Evolutionary conservation across 495 filamentous ascomycete species (phyloP), one percentile per base, ranked within the genome.

Genomic region (Clavariopsis aquatica): DNA sequence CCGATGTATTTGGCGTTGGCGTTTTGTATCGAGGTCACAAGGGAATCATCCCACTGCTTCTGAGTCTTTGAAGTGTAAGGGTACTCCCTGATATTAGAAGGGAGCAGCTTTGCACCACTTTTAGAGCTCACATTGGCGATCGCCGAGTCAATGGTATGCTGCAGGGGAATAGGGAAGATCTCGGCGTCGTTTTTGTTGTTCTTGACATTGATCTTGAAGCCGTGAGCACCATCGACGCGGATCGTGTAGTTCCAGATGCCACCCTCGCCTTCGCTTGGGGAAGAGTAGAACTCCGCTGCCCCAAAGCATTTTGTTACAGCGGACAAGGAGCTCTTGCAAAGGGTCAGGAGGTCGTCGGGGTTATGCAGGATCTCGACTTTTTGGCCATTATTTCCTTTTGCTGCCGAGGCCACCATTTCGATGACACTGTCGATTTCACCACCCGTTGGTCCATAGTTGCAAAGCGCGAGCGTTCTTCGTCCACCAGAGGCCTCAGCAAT

Each of bases 191-290:
- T 92, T 41, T 78, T 77, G 54, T 79, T 74, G 15, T 76, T 76
- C 1, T 81, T 73, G 22, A 82, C 78, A 69, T 88, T 76, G 63
- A 93, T 81, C 55, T 80, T 82, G 1, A 34, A 41, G 0, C 81
- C 81, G 56, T 91, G 72, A 0, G 81, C 76, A 2, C 82, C 83
- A 72, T 94, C 90, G 1, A 80, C 82, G 57, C 89, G 80, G 19
- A 94, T 75, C 0, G 86, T 90, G 63, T 93, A 94, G 72, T 91
- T 92, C 90, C 90, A 93, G 17, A 79, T 64, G 0, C 81, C 84
- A 24, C 88, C 88, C 75, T 90, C 87, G 5, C 88, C 88, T 75
- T 90, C 87, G 5, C 64, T 78, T 5, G 87, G 88, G 17, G 87
- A 89, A 6, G 82, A 83, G 62, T 82, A 72, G 72, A 94, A 93